Evolutionary conservation across 2,329 filamentous ascomycete genomes (phyloP).

Genomic region (Pestalotiopsis sp.): DNA sequence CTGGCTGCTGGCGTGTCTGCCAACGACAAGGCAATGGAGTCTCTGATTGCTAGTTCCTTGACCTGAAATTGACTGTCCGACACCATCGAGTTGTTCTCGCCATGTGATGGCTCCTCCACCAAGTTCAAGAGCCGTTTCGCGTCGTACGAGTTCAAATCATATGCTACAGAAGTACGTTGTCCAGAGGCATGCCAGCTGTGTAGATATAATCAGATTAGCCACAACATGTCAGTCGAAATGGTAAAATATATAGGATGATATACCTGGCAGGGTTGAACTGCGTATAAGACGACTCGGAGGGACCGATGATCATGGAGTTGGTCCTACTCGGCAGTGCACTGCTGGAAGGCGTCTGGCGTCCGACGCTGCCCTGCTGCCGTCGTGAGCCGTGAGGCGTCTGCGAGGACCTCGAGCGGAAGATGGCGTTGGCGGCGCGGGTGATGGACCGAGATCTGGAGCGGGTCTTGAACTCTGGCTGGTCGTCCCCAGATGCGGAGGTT

Average conservation of each 20-base stretch:
- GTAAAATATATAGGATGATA: not conserved
- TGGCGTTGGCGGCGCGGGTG: constrained; percentile 26
- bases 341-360: constrained; percentile 23
- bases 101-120: constrained; percentile 32
- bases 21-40: constrained; percentile 32
- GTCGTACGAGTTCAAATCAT: constrained; percentile 47
- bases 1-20: constrained; percentile 24
- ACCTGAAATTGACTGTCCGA: constrained; percentile 38
- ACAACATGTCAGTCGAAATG: constrained; percentile 8
- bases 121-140: constrained; percentile 45
- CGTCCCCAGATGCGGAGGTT: constrained; percentile 14
- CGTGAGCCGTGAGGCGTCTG: constrained; percentile 23
- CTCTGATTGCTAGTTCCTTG: constrained; percentile 38
- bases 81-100: constrained; percentile 34
- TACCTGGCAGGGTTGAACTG: constrained; percentile 19
- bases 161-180: constrained; percentile 43
- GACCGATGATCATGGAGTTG: constrained; percentile 33
- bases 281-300: constrained; percentile 21
- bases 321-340: constrained; percentile 28
- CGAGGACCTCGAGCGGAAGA: constrained; percentile 41
- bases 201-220: not conserved
- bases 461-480: not conserved
- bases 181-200: constrained; percentile 31
- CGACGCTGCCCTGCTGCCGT: constrained; percentile 33
- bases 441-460: constrained; percentile 12